Percentiles rank a stretch among this genome's conserved stretches.
phyloP scores from a whole-genome alignment of 148 eudicot species.

The Arbutus unedo region DNA sequence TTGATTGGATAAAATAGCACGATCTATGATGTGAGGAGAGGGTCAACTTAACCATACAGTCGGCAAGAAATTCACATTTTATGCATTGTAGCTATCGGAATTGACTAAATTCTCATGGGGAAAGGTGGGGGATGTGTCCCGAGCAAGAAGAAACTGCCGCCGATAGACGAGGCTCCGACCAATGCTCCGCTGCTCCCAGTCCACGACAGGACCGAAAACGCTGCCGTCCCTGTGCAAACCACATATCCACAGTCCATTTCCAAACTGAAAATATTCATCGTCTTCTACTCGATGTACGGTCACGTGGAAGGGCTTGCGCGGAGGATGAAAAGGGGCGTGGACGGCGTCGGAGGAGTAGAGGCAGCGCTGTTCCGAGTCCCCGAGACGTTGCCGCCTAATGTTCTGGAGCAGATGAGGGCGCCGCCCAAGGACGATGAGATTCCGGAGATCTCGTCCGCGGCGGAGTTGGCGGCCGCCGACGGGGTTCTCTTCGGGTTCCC shows the following conservation, averaged over 20 bases:
- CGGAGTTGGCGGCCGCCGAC: conserved; percentile 46
- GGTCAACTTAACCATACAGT: no score
- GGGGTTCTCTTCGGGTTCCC: conserved; percentile 91
- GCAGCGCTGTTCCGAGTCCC: conserved; percentile 64
- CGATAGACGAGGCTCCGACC: conserved; percentile 4
- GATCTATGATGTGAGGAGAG: no score
- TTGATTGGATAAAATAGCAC: no score
- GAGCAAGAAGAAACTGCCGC: conserved; percentile 53
- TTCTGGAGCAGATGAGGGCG: conserved; percentile 60
- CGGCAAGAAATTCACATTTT: no score
- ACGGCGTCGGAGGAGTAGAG: conserved; percentile 66
- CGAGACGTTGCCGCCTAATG: conserved; percentile 66
- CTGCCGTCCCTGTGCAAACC: neutral
- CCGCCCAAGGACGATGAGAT: conserved; percentile 67
- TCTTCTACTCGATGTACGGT: conserved; percentile 93
- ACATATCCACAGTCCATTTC: neutral
- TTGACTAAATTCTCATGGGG: conserved; percentile 37
- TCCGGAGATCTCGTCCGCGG: conserved; percentile 49
- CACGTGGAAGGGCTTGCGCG: conserved; percentile 76
- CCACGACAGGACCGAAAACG: neutral
- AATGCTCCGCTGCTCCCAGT: conserved; percentile 13
- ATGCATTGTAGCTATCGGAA: no score
- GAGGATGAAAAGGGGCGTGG: conserved; percentile 65
- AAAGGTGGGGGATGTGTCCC: conserved; percentile 86
- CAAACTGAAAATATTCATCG: conserved; percentile 44